Base-by-base conservation (phyloP, 805 yeast species). In the Wickerhamiella hasegawae region DNA sequence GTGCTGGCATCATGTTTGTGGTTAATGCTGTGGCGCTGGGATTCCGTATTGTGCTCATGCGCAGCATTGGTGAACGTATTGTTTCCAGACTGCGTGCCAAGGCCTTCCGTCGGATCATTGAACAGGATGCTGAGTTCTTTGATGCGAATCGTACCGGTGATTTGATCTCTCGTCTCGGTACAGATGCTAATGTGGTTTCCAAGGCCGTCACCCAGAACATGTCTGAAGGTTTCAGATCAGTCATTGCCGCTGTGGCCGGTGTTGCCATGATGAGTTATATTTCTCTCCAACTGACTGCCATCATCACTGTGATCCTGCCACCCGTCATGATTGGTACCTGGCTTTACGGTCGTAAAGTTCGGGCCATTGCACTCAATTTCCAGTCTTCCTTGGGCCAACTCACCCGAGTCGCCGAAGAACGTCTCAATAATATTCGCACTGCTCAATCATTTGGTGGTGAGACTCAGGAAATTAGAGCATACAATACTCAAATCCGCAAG, bases 391-490 rank as follows among this genome's bases (percentile, higher is more conserved):
- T 87, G 37, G 97, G 97, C 30, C 69, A 67, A 5, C 63, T 90
- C 49, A 82, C 96, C 1, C 82, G 83, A 51, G 92, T 81, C 9
- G 76, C 93, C 5, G 97, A 87, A 49, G 96, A 87, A 48, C 85
- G 90, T 45, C 68, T 87, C 42, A 75, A 73, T 45, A 90, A 90
- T 21, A 68, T 84, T 18, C 73, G 71, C 46, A 84, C 95, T 0
- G 84, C 92, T 34, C 96, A 87, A 56, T 69, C 90, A 18, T 87
- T 84, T 57, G 83, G 83, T 22, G 90, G 90, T 37, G 96, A 87
- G 55, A 63, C 65, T 30, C 62, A 66, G 33, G 95, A 84, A 48
- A 76, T 87, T 23, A 71, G 69, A 18, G 73, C 74, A 33, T 87
- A 80, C 55, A 75, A 83, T 39, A 57, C 62, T 9, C 82, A 78